Base-by-base conservation (phyloP, 202 grass and related monocot genomes). In the Setaria italica region DNA sequence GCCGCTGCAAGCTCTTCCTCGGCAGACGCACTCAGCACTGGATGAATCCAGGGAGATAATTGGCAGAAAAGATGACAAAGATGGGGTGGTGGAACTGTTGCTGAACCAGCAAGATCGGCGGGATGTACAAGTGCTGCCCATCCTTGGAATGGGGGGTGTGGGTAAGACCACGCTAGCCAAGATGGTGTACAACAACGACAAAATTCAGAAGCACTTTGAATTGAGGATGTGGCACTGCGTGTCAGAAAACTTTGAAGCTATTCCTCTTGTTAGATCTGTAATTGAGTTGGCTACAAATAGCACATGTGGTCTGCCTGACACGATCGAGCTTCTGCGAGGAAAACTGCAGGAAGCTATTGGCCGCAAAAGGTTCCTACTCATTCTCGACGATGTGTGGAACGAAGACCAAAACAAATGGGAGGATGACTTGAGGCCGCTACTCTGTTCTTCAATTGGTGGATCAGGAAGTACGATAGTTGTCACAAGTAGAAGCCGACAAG, bases 311-410 rank as follows among this genome's bases (percentile, higher is more conserved):
- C 19, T 85, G 2, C 16, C 76, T 8, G 29, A 68, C 0, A 51
- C 2, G 0, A 43, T 82, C 2, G 77, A 82, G 45, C 9, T 37
- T 2, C 20, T 89, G 46, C 81, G 70, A 68, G 16, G 5, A 0
- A 15, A 7, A 6, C 48, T 87, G 2, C 82, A 56, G 29, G 3
- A 17, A 9, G 9, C 6, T 11, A 8, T 85, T 42, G 42, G 13
- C 4, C 0, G 20, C 0, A 88, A 78, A 46, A 88, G 70, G 62
- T 85, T 67, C 56, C 51, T 92, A 0, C 67, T 92, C 3, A 35
- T 92, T 46, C 59, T 89, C 12, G 87, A 92, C 42, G 54, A 92
- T 51, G 83, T 87, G 0, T 67, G 75, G 87, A 84, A 89, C 41
- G 90, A 92, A 68, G 58, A 80, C 0, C 20, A 3, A 6, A 0